Evolutionary conservation across 495 filamentous ascomycete genomes (phyloP).

Genomic region (Penicillium pulvis): DNA sequence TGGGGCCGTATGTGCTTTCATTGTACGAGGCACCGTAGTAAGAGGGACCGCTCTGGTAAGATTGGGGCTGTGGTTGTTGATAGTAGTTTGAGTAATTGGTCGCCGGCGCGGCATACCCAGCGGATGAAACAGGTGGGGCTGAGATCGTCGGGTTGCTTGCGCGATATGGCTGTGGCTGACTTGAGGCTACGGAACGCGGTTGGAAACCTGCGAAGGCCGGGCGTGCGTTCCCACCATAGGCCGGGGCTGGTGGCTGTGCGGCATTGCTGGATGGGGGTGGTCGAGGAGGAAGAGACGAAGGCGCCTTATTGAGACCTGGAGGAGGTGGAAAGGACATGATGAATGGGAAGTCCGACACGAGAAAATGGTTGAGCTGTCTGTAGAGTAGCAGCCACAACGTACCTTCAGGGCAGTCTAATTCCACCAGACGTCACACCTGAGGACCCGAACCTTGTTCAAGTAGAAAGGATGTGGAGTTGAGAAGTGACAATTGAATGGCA

Average conservation of each 20-base stretch:
- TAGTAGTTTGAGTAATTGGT: constrained; percentile 40
- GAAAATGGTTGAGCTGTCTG: constrained; percentile 34
- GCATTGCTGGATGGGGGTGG: constrained; percentile 66
- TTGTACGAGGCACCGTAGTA: constrained; percentile 57
- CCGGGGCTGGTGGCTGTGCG: constrained; percentile 53
- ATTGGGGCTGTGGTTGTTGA: constrained; percentile 27
- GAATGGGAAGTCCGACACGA: constrained; percentile 63
- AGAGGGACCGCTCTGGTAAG: constrained; percentile 48
- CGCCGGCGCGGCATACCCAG: constrained; percentile 43
- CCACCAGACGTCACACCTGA: constrained; percentile 43
- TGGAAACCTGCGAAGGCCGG: constrained; percentile 58
- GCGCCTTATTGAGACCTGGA: constrained; percentile 77
- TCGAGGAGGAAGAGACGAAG: constrained; percentile 78
- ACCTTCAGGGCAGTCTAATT: constrained; percentile 56
- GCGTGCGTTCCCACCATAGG: constrained; percentile 36
- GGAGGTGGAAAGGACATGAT: constrained; percentile 94
- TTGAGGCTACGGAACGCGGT: constrained; percentile 64
- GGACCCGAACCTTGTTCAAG: constrained; percentile 19
- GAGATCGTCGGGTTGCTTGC: constrained; percentile 46
- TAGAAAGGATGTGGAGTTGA: not conserved
- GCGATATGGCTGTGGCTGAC: constrained; percentile 44
- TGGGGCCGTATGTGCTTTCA: constrained; percentile 53
- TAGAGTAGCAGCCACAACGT: constrained; percentile 52
- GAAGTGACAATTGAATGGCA: not conserved
- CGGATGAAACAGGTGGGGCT: constrained; percentile 41